phyloP scores from a whole-genome alignment of 129 eudicot genomes.

The Flaveria linearis region DNA sequence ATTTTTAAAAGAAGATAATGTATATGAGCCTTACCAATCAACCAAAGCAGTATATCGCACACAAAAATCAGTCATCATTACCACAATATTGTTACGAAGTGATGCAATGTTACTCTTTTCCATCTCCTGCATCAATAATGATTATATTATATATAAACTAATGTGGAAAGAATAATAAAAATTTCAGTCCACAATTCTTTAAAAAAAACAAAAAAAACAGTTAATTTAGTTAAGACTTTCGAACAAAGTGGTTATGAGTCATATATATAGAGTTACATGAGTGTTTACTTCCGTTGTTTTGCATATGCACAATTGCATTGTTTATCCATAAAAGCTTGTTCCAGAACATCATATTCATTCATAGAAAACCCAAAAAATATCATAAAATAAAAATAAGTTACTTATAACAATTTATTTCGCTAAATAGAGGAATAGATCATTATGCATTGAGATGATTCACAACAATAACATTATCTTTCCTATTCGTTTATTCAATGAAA shows the following conservation, averaged over 20 bases:
- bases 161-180: neutral
- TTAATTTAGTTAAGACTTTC: neutral
- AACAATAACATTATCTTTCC: neutral
- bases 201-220: neutral
- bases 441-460: neutral
- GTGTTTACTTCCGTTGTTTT: slow-evolving; percentile 7
- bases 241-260: slow-evolving; percentile 6
- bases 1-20: slow-evolving; percentile 1
- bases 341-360: neutral
- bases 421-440: neutral
- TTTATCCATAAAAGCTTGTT: slow-evolving; percentile 2
- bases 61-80: slow-evolving; percentile 91
- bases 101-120: slow-evolving; percentile 83
- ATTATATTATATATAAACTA: slow-evolving; percentile 5
- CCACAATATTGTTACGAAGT: slow-evolving; percentile 81
- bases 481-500: neutral
- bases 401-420: neutral
- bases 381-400: neutral
- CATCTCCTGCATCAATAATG: slow-evolving; percentile 68
- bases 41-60: slow-evolving; percentile 91
- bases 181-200: neutral
- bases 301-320: neutral
- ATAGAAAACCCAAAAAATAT: neutral
- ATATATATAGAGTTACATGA: neutral
- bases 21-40: slow-evolving; percentile 67